phyloP scores from a whole-genome alignment of 1,139 yeast genomes.

The Yamadazyma triangularis region DNA sequence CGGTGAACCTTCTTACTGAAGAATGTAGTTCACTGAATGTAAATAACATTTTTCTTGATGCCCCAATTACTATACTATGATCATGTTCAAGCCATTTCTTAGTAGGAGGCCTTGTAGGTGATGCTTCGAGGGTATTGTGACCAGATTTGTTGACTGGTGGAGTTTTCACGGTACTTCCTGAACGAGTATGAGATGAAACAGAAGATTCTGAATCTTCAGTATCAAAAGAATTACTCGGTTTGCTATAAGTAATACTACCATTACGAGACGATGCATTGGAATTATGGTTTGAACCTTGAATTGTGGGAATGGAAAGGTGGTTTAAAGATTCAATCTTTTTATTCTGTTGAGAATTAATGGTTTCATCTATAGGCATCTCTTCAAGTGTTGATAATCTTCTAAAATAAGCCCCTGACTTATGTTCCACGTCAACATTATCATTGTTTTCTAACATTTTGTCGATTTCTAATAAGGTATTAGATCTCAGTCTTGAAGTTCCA shows the following conservation, averaged over 20 bases:
- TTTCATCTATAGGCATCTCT: conserved; percentile 45
- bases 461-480: conserved; percentile 38
- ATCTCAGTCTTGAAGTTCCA: conserved; percentile 30
- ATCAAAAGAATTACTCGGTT: conserved; percentile 5
- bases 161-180: conserved; percentile 3
- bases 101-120: conserved; percentile 6
- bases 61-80: conserved; percentile 32
- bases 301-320: not conserved
- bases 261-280: conserved; percentile 11
- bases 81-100: conserved; percentile 8
- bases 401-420: conserved; percentile 63
- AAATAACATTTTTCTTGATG: conserved; percentile 53
- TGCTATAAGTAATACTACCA: conserved; percentile 8
- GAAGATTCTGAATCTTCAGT: conserved; percentile 4
- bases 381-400: conserved; percentile 66
- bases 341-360: not conserved
- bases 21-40: conserved; percentile 69
- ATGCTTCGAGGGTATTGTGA: not conserved
- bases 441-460: conserved; percentile 37
- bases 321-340: no score
- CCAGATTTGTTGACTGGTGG: conserved; percentile 2
- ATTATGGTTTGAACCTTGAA: conserved; percentile 4
- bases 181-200: conserved; percentile 2
- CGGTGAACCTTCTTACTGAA: conserved; percentile 60
- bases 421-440: conserved; percentile 40